Percentiles rank a stretch among this genome's conserved stretches.
phyloP scores from a whole-genome alignment of 495 filamentous ascomycete genomes.

The Penicillium paradoxum region DNA sequence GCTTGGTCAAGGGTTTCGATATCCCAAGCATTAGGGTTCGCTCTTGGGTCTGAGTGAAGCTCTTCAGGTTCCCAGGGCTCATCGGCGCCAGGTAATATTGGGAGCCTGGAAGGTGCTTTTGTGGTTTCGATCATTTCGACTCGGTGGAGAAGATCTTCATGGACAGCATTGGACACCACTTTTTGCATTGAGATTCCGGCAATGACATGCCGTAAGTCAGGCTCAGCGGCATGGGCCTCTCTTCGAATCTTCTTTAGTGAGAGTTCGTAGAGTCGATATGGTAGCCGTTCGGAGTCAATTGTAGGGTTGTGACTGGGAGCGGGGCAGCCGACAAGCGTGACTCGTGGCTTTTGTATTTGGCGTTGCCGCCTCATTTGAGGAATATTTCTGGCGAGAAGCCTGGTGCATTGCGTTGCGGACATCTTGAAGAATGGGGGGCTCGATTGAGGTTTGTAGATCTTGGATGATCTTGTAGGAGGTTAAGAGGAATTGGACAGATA shows the following conservation, averaged over 20 bases:
- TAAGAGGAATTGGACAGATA: neutral
- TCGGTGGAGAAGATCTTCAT: conserved; percentile 18
- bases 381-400: conserved; percentile 13
- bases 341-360: conserved; percentile 7
- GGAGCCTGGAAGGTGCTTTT: conserved; percentile 1
- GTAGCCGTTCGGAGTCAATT: conserved; percentile 21
- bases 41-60: neutral
- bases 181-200: conserved; percentile 24
- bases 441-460: neutral
- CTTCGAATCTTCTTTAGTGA: conserved; percentile 26
- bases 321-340: conserved; percentile 7
- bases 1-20: conserved; percentile 18
- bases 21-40: conserved; percentile 7
- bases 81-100: conserved; percentile 13
- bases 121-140: conserved; percentile 13
- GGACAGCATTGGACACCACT: conserved; percentile 7
- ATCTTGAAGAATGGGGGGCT: neutral
- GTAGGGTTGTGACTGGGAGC: conserved; percentile 11
- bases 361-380: conserved; percentile 8
- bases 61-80: conserved; percentile 15
- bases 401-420: conserved; percentile 13
- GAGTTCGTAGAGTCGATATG: conserved; percentile 22
- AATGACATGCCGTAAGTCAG: conserved; percentile 21
- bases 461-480: neutral
- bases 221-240: conserved; percentile 20